Percentiles rank a stretch among this genome's conserved stretches.
Conservation (phyloP, 441 rosid genomes). For the Populus tomentosa region DNA sequence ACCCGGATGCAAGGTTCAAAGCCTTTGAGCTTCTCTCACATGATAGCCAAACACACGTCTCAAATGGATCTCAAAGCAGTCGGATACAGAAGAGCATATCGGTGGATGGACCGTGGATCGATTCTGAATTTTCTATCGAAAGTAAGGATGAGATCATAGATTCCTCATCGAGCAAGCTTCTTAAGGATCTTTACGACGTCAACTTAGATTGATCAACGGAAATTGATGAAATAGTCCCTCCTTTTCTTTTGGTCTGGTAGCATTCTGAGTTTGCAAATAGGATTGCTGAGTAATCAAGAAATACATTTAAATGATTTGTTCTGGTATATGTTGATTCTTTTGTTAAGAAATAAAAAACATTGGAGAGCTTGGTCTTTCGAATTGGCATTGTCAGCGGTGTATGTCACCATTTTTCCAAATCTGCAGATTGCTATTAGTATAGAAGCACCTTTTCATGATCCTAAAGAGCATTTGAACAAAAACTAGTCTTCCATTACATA, state of each 20-base stretch:
- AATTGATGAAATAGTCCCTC: not conserved
- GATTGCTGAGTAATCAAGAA: no score
- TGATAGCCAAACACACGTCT: constrained; percentile 30
- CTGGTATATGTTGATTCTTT: constrained; percentile 24
- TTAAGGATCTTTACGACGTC: no score
- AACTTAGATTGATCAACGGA: not conserved
- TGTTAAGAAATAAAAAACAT: constrained; percentile 25
- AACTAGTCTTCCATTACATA: no score
- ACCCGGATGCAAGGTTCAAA: constrained; percentile 39
- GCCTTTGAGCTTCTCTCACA: constrained; percentile 41
- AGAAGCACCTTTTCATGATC: no score
- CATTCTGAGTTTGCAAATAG: no score
- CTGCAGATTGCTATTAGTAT: no score
- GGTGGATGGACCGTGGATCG: constrained; percentile 31
- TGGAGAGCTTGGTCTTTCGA: constrained; percentile 24
- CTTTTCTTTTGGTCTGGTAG: no score
- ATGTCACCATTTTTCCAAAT: no score
- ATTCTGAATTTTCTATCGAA: constrained; percentile 24
- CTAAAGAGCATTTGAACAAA: no score
- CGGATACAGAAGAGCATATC: constrained; percentile 21
- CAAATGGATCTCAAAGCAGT: constrained; percentile 20
- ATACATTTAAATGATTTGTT: not conserved
- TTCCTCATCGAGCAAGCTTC: no score
- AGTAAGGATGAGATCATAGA: constrained; percentile 8
- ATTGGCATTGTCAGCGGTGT: not conserved